Base-by-base conservation (phyloP, 495 filamentous ascomycete genomes). In the Amniculicola lignicola region DNA sequence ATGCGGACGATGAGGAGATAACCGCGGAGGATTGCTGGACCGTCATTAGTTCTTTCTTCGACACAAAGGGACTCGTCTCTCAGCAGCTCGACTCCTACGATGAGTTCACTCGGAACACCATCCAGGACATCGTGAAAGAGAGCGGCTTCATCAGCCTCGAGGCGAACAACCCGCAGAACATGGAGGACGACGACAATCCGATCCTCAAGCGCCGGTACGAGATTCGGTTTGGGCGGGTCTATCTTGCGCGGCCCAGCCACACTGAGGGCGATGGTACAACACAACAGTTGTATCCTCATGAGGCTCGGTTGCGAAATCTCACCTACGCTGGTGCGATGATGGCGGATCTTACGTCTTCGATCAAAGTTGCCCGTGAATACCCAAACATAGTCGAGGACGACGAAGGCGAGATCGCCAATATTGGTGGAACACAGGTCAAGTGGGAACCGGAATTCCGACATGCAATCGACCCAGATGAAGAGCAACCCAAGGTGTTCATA, bases 81-180 rank as follows among this genome's bases (percentile, higher is more conserved):
- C 94, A 97, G 69, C 93, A 99, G 74, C 80, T 97, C 54, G 91
- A 97, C 69, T 99, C 93, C 2, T 99, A 95, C 76, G 88, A 99
- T 74, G 90, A 96, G 67, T 99, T 99, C 66, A 86, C 92, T 41
- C 80, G 82, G 28, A 88, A 86, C 2, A 96, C 93, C 0, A 91
- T 97, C 75, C 89, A 95, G 61, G 88, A 95, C 57, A 79, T 97
- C 48, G 83, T 97, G 22, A 82, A 87, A 50, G 93, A 97, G 67
- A 90, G 95, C 66, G 85, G 86, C 28, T 79, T 86, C 53, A 82
- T 97, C 41, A 89, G 85, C 18, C 81, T 97, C 52, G 94, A 97
- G 61, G 89, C 95, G 67, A 87, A 89, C 45, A 79, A 87, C 33
- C 87, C 90, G 0, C 83, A 78, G 23, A 74, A 72, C 52, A 76